Evolutionary conservation across 495 filamentous ascomycete genomes (phyloP).

Genomic region (Glonium stellatum): DNA sequence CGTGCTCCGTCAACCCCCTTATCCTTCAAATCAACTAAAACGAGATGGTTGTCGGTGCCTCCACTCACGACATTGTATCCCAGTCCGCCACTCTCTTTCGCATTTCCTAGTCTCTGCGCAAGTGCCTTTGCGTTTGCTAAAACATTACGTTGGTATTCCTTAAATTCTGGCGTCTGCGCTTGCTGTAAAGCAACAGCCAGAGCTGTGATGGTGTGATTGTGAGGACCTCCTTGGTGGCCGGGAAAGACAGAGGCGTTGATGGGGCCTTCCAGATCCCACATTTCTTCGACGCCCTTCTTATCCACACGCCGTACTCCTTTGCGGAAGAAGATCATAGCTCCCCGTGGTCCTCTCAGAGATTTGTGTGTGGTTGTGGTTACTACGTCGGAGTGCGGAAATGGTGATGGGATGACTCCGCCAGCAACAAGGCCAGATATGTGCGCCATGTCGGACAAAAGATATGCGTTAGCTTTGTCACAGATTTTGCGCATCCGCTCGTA

Average conservation of each 20-base stretch:
- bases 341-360: constrained; percentile 94
- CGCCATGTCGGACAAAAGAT: constrained; percentile 96
- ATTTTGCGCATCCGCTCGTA: constrained; percentile 96
- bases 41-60: constrained; percentile 98
- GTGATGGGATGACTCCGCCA: constrained; percentile 86
- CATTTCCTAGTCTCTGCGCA: constrained; percentile 53
- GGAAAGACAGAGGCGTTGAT: constrained; percentile 99
- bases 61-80: constrained; percentile 91
- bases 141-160: constrained; percentile 89
- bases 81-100: constrained; percentile 55
- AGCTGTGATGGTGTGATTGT: constrained; percentile 99
- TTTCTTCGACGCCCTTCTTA: constrained; percentile 83
- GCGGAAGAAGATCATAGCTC: constrained; percentile 99
- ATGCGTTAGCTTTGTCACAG: constrained; percentile 86
- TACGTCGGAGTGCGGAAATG: constrained; percentile 90
- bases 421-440: constrained; percentile 97
- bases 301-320: constrained; percentile 87
- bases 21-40: constrained; percentile 82
- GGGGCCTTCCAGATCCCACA: constrained; percentile 87
- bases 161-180: constrained; percentile 87
- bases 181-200: constrained; percentile 95
- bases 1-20: constrained; percentile 83
- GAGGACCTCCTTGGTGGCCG: constrained; percentile 96
- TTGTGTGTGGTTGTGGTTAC: constrained; percentile 99
- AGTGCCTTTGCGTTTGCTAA: constrained; percentile 88